These are phyloP conservation scores for Cadophora sp. DNA, from an alignment of 2,329 filamentous ascomycete species.

Conservation along the genomic window DNA sequence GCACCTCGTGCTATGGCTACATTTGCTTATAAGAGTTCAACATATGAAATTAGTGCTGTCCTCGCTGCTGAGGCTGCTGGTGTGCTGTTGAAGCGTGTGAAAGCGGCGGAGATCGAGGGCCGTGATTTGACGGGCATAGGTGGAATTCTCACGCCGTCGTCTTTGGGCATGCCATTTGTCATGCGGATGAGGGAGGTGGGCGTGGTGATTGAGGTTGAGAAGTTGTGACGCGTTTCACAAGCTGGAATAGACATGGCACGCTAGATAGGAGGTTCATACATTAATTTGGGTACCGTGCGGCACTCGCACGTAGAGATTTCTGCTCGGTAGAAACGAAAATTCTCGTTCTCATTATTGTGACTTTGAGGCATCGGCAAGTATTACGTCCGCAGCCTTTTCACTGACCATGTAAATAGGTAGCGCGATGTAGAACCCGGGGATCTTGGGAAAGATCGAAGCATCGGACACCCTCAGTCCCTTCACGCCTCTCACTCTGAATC, in stretches of 20 bases:
- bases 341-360: too few species aligned
- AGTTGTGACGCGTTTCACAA: too few species aligned
- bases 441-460: slow-evolving; percentile 61
- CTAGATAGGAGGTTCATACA: neutral
- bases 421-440: slow-evolving; percentile 57
- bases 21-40: too few species aligned
- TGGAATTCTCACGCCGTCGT: neutral
- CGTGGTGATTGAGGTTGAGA: too few species aligned
- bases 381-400: slow-evolving; percentile 58
- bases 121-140: neutral
- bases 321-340: too few species aligned
- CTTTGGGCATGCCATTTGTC: neutral
- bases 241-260: neutral
- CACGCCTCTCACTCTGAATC: slow-evolving; percentile 44
- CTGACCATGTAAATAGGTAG: slow-evolving; percentile 60
- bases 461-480: slow-evolving; percentile 46
- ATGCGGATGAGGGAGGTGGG: neutral
- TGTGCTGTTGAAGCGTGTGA: neutral
- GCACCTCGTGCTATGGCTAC: too few species aligned
- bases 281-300: too few species aligned
- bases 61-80: too few species aligned
- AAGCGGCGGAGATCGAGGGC: neutral
- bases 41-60: too few species aligned
- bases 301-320: too few species aligned
- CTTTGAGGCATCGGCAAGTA: slow-evolving; percentile 21